Percentiles rank a stretch among this genome's conserved stretches.
These are phyloP conservation scores for Phytopythium delawarense DNA, from an alignment of 352 stramenopile species.

Conservation along the genomic window DNA sequence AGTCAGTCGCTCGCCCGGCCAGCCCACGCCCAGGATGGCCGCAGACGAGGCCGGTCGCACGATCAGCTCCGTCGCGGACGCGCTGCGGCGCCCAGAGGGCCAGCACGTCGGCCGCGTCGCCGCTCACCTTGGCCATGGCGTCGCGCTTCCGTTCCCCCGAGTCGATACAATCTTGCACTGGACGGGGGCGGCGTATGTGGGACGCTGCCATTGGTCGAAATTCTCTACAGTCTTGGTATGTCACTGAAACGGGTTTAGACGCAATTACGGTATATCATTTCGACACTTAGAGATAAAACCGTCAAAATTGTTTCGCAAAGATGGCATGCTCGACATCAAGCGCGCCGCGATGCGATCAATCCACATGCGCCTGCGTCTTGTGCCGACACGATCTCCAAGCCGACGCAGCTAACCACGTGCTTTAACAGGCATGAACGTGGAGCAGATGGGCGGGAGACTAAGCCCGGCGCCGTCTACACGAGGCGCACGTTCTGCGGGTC, in stretches of 20 bases:
- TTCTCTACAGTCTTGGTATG: neutral
- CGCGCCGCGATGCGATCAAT: too few species aligned
- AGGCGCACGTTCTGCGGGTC: conserved; percentile 42
- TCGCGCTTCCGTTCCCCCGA: conserved; percentile 7
- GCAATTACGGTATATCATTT: neutral
- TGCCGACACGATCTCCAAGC: neutral
- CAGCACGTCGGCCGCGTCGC: neutral
- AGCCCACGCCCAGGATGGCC: neutral
- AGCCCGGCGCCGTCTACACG: conserved; percentile 15
- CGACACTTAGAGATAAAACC: neutral
- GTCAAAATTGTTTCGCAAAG: conserved; percentile 1
- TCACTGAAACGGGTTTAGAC: neutral
- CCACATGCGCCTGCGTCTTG: neutral
- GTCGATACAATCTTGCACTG: conserved; percentile 7
- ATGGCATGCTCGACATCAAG: too few species aligned
- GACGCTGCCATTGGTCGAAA: conserved; percentile 52
- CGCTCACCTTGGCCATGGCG: conserved; percentile 56
- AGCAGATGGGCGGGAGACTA: neutral
- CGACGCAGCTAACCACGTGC: neutral
- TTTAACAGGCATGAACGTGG: conserved; percentile 1
- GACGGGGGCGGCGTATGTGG: conserved; percentile 30
- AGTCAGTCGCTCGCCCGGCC: neutral
- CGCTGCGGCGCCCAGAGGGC: neutral
- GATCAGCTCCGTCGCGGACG: neutral
- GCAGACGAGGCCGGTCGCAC: neutral